Evolutionary conservation across 2,329 filamentous ascomycete species (phyloP).

Genomic region (Hymenoscyphus fructigenus): DNA sequence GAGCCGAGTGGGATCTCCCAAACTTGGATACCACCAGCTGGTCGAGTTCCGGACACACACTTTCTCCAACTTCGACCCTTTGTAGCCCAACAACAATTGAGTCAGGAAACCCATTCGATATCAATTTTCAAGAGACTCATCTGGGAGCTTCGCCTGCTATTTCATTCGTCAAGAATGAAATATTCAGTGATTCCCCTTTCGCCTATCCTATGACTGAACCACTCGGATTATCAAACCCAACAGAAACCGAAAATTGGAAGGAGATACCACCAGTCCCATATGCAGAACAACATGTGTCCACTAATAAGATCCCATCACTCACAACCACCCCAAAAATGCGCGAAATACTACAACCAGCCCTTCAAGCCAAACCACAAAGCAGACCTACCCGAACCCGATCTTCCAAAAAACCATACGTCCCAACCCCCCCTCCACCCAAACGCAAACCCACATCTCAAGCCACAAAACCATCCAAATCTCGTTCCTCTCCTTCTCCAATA

Average conservation of each 20-base stretch:
- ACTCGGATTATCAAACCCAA: background rate
- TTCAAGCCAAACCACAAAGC: background rate
- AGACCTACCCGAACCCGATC: background rate
- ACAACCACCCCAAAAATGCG: background rate
- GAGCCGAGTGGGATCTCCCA: background rate
- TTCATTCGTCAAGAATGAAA: background rate
- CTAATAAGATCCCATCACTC: background rate
- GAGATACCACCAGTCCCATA: background rate
- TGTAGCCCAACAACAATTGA: background rate
- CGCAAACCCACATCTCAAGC: background rate
- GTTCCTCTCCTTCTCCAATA: background rate
- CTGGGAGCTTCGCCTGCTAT: background rate
- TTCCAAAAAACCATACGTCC: constrained; percentile 3
- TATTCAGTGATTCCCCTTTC: background rate
- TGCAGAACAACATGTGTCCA: background rate
- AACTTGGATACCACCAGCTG: background rate
- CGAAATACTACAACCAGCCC: background rate
- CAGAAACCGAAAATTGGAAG: background rate
- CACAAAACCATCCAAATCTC: background rate
- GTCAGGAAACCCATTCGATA: background rate
- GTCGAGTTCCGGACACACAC: background rate
- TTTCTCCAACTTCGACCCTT: background rate
- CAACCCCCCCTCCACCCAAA: background rate
- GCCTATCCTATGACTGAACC: background rate
- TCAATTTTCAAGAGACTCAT: background rate